A percentile compares a stretch with the other conserved stretches of the same genome.
Evolutionary conservation across 1,139 yeast species (phyloP).

Genomic region (Nakaseomyces kungkrabaensis): DNA sequence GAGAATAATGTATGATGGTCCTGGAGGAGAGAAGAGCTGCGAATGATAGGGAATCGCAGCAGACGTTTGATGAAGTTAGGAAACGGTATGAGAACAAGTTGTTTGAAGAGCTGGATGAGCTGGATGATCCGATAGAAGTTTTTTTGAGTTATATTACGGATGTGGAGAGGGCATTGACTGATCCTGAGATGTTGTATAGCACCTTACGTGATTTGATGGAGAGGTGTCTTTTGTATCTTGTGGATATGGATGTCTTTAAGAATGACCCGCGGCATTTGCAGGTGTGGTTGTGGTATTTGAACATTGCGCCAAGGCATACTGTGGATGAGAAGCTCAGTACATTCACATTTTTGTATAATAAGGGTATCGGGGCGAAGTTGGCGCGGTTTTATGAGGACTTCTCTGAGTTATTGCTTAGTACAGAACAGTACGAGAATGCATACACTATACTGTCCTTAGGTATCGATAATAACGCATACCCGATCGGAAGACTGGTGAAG

Average conservation of each 20-base stretch:
- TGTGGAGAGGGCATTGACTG: conserved; percentile 32
- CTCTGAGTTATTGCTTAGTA: conserved; percentile 51
- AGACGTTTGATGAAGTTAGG: neutral
- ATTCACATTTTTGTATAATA: conserved; percentile 62
- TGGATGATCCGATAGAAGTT: conserved; percentile 76
- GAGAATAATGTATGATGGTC: neutral
- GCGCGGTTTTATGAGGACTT: conserved; percentile 76
- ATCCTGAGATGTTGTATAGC: conserved; percentile 20
- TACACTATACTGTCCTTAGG: conserved; percentile 56
- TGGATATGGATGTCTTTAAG: conserved; percentile 56
- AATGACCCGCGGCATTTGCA: conserved; percentile 74
- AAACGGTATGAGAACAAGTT: conserved; percentile 24
- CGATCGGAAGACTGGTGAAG: conserved; percentile 44
- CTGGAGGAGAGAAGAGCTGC: neutral
- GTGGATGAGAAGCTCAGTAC: conserved; percentile 31
- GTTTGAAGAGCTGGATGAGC: conserved; percentile 41
- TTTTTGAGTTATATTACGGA: conserved; percentile 67
- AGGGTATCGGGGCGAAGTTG: conserved; percentile 58
- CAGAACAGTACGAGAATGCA: conserved; percentile 48
- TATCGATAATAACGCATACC: conserved; percentile 51
- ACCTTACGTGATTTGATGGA: conserved; percentile 50
- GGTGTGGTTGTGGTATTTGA: conserved; percentile 49
- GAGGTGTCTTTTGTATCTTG: conserved; percentile 59
- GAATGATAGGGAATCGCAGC: neutral
- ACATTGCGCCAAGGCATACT: neutral